phyloP scores from a whole-genome alignment of 2,329 filamentous ascomycete species.

The Calonectria crousiana region DNA sequence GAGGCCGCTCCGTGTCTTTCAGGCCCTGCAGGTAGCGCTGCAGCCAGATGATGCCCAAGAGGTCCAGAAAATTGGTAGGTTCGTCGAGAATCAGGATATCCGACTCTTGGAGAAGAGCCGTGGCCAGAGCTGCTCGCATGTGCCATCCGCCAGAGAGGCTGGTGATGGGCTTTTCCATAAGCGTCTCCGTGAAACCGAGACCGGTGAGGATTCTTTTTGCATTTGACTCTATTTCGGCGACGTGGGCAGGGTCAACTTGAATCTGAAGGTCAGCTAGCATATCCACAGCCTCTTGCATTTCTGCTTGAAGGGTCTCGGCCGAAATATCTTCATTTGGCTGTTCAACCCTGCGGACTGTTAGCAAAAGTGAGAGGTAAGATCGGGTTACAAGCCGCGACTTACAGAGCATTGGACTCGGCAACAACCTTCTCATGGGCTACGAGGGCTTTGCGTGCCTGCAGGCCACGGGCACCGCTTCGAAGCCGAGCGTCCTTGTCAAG shows the following conservation, averaged over 20 bases:
- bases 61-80: constrained; percentile 87
- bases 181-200: constrained; percentile 76
- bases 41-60: constrained; percentile 87
- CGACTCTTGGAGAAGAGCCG: constrained; percentile 76
- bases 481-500: constrained; percentile 80
- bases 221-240: constrained; percentile 73
- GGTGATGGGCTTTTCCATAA: constrained; percentile 69
- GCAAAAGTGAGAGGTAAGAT: neutral
- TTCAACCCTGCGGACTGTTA: constrained; percentile 51
- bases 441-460: constrained; percentile 81
- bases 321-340: constrained; percentile 70
- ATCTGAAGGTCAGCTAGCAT: constrained; percentile 77
- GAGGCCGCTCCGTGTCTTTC: constrained; percentile 63
- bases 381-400: constrained; percentile 34
- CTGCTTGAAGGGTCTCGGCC: constrained; percentile 67
- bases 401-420: constrained; percentile 67
- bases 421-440: constrained; percentile 76
- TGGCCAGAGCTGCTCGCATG: constrained; percentile 76
- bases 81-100: constrained; percentile 88
- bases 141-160: constrained; percentile 83
- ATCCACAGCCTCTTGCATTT: constrained; percentile 78
- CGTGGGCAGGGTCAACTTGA: constrained; percentile 73
- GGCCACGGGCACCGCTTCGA: constrained; percentile 79
- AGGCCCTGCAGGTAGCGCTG: constrained; percentile 76
- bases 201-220: constrained; percentile 76